phyloP scores from a whole-genome alignment of 2,329 filamentous ascomycete genomes.

The Nemania serpens region DNA sequence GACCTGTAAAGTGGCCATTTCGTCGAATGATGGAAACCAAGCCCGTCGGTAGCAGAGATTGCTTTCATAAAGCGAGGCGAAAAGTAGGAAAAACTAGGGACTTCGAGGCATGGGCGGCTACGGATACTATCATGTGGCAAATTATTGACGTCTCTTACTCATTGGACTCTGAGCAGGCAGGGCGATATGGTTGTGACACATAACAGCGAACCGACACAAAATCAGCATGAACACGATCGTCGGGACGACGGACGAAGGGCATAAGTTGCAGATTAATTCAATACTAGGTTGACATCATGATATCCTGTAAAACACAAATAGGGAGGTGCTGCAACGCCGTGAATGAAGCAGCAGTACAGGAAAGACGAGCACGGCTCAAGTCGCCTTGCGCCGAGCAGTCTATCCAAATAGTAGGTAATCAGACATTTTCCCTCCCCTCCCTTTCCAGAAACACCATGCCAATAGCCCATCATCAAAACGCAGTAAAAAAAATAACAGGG shows the following conservation, averaged over 20 bases:
- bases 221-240: no score
- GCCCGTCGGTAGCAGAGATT: neutral
- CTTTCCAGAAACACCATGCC: slow-evolving; percentile 21
- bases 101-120: no score
- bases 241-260: no score
- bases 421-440: slow-evolving; percentile 3
- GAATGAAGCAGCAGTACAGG: slow-evolving; percentile 21
- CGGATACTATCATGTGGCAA: no score
- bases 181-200: no score
- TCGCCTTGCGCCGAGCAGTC: neutral
- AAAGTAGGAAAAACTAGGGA: no score
- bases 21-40: neutral
- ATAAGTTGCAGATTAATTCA: neutral
- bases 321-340: slow-evolving; percentile 36
- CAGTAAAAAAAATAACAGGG: neutral
- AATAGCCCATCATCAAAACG: slow-evolving; percentile 20
- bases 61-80: no score
- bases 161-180: no score
- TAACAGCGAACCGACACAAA: no score
- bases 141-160: no score
- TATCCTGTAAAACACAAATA: slow-evolving; percentile 8
- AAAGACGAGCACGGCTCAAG: slow-evolving; percentile 14
- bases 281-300: slow-evolving; percentile 24
- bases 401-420: slow-evolving; percentile 17
- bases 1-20: neutral